Percentiles rank a stretch among this genome's conserved stretches.
Conservation (phyloP, 2,329 filamentous ascomycete species). For the Pseudogymnoascus sp. region DNA sequence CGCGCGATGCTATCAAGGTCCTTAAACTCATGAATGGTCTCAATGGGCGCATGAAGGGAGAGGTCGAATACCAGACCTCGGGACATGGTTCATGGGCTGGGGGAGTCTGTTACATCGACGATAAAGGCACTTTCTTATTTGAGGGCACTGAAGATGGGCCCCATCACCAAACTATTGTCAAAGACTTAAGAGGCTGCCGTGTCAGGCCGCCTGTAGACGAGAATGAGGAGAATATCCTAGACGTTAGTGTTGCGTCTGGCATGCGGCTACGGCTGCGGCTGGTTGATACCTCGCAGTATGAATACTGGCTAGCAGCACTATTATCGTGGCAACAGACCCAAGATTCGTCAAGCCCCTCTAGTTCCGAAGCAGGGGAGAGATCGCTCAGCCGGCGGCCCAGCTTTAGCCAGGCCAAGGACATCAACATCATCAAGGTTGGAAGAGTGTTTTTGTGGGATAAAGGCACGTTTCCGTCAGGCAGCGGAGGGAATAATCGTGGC, state of each 20-base stretch:
- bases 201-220: conserved; percentile 50
- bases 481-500: conserved; percentile 45
- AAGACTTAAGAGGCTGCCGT: conserved; percentile 65
- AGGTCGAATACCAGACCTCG: conserved; percentile 62
- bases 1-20: conserved; percentile 62
- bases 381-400: conserved; percentile 35
- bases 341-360: conserved; percentile 10
- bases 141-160: conserved; percentile 59
- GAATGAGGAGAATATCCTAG: conserved; percentile 41
- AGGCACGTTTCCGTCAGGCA: conserved; percentile 42
- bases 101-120: conserved; percentile 71
- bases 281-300: conserved; percentile 55
- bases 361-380: not conserved
- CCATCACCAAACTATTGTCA: conserved; percentile 59
- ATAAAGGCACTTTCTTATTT: conserved; percentile 65
- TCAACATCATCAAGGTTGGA: conserved; percentile 89
- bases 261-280: conserved; percentile 60
- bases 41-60: conserved; percentile 72
- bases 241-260: conserved; percentile 46
- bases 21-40: conserved; percentile 68
- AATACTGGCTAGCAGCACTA: conserved; percentile 72
- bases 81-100: conserved; percentile 55
- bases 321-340: conserved; percentile 66
- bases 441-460: conserved; percentile 90
- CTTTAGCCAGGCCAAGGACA: conserved; percentile 49